Percentiles rank a stretch among this genome's conserved stretches.
Conservation (phyloP, 192 early-diverging fungal genomes). For the Entomortierella parvispora region DNA sequence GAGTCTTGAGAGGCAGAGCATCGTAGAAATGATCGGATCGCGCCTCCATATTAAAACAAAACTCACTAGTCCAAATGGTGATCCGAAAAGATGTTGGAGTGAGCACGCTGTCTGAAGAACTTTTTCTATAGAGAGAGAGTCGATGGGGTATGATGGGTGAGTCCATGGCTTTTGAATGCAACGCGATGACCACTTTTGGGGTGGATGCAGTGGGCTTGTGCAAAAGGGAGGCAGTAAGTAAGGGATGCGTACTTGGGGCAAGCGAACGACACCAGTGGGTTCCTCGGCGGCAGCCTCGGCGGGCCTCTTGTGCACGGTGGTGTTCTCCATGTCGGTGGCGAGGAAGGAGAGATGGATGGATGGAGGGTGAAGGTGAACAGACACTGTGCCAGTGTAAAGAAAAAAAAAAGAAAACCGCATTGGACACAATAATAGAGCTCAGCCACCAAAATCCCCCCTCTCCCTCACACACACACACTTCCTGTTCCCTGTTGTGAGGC, state of each 20-base stretch:
- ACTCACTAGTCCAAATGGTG: constrained; percentile 90
- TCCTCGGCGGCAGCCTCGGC: constrained; percentile 26
- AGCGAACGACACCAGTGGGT: constrained; percentile 15
- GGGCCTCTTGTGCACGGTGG: constrained; percentile 27
- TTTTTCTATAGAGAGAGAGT: constrained; percentile 70
- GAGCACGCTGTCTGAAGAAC: constrained; percentile 88
- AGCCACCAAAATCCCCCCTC: neutral
- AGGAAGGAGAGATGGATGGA: neutral
- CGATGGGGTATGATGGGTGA: neutral
- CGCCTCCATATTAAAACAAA: neutral
- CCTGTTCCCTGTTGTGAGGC: neutral
- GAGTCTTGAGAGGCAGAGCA: neutral
- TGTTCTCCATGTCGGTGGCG: constrained; percentile 24
- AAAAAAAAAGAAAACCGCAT: neutral
- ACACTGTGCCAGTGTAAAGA: neutral
- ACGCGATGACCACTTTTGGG: neutral
- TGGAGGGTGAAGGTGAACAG: neutral
- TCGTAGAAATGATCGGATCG: neutral
- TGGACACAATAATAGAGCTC: no score
- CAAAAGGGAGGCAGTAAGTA: no score
- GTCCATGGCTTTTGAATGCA: neutral
- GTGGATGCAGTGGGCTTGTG: no score
- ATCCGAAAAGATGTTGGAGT: constrained; percentile 98
- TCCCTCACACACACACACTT: neutral
- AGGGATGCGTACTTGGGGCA: constrained; percentile 29